These are phyloP conservation scores for Astrothelium macrocarpum DNA, from an alignment of 495 filamentous ascomycete genomes.

Conservation along the genomic window DNA sequence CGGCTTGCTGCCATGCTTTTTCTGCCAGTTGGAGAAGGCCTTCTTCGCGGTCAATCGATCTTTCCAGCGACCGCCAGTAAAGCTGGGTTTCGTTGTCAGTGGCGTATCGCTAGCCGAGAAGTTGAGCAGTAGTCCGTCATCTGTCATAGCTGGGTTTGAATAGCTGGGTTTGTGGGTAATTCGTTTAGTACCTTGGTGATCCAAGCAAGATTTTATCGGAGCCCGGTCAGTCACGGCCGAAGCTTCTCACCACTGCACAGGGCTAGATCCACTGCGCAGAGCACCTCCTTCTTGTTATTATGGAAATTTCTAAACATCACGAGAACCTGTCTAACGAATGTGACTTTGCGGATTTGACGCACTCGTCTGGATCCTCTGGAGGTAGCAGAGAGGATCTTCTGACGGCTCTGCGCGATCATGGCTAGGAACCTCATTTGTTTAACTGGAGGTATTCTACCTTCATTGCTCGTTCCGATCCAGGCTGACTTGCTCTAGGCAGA, in stretches of 20 bases:
- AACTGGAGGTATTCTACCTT: not conserved
- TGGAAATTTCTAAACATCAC: not conserved
- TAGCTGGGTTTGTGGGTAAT: not conserved
- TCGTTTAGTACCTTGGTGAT: not conserved
- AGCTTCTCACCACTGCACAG: not conserved
- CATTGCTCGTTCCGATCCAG: not conserved
- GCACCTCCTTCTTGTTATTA: not conserved
- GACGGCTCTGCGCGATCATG: not conserved
- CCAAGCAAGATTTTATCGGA: not conserved
- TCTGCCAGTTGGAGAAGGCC: constrained; percentile 33
- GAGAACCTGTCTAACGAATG: not conserved
- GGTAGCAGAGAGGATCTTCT: not conserved
- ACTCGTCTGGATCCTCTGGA: not conserved
- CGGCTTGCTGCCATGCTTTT: not conserved
- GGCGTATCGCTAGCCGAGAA: constrained; percentile 62
- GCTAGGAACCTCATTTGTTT: not conserved
- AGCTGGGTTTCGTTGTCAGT: constrained; percentile 47
- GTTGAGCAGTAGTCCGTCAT: constrained; percentile 92
- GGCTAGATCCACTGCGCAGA: constrained; percentile 8
- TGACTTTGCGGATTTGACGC: not conserved
- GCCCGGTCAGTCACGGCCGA: not conserved
- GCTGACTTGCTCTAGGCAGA: not conserved
- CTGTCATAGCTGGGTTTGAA: constrained; percentile 53
- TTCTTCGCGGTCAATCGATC: constrained; percentile 77
- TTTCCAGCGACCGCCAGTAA: constrained; percentile 86